phyloP scores from a whole-genome alignment of 495 filamentous ascomycete genomes.

The Lineolata rhizophorae region DNA sequence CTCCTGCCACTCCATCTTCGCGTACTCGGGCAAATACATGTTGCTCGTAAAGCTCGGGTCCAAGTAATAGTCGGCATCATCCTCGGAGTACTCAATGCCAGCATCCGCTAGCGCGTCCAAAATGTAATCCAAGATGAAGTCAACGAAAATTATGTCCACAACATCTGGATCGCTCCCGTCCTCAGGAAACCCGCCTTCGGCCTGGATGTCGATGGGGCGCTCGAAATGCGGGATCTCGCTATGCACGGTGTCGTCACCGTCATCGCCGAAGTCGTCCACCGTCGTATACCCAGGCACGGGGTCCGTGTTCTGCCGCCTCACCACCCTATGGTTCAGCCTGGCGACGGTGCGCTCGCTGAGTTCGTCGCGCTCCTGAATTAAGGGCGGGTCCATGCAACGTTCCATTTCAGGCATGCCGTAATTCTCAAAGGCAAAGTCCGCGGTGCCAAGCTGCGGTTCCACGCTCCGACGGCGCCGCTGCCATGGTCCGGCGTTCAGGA shows the following conservation, averaged over 20 bases:
- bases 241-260: slow-evolving; percentile 21
- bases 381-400: slow-evolving; percentile 21
- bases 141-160: slow-evolving; percentile 18
- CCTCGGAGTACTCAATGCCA: slow-evolving; percentile 19
- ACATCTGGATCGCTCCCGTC: slow-evolving; percentile 10
- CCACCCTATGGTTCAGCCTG: slow-evolving; percentile 8
- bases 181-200: slow-evolving; percentile 15
- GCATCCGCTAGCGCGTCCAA: slow-evolving; percentile 18
- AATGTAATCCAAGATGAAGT: slow-evolving; percentile 13
- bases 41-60: slow-evolving; percentile 22
- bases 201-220: slow-evolving; percentile 12
- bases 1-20: slow-evolving; percentile 23
- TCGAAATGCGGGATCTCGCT: slow-evolving; percentile 9
- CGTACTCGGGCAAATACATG: slow-evolving; percentile 26
- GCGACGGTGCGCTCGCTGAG: slow-evolving; percentile 1
- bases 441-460: no score
- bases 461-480: no score
- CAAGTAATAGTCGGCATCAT: slow-evolving; percentile 22
- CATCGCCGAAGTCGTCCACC: slow-evolving; percentile 21
- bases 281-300: slow-evolving; percentile 21
- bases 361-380: slow-evolving; percentile 6
- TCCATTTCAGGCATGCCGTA: slow-evolving; percentile 19
- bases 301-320: slow-evolving; percentile 19
- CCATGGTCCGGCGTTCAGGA: slow-evolving; percentile 21
- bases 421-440: no score